Conservation (phyloP, 75 land plant genomes). For the Pinus albicaulis region DNA sequence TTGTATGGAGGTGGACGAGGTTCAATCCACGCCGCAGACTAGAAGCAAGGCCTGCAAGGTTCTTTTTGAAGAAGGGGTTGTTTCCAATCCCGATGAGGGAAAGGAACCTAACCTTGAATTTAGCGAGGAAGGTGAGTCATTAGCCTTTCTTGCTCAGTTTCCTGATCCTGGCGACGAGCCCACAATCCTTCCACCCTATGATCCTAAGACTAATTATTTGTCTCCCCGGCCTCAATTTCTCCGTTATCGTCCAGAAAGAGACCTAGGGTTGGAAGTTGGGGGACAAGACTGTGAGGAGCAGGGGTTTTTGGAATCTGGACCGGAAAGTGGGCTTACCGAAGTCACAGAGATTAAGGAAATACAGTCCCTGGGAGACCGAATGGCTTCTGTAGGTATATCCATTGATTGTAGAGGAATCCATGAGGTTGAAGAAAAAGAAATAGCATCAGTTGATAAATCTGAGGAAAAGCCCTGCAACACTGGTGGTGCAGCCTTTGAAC, state of each 20-base stretch:
- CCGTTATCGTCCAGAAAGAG: constrained; percentile 42
- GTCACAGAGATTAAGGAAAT: constrained; percentile 7
- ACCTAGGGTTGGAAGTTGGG: constrained; percentile 16
- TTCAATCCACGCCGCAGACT: not conserved
- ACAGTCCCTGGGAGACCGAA: not conserved
- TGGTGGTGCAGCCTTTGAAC: not conserved
- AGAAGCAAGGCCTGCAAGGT: not conserved
- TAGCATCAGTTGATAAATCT: no score
- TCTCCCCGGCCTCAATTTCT: constrained; percentile 65
- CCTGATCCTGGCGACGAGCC: constrained; percentile 7
- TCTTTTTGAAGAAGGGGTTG: not conserved
- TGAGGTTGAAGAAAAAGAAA: not conserved
- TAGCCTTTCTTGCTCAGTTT: constrained; percentile 1
- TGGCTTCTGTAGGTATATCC: not conserved
- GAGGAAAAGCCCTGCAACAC: not conserved
- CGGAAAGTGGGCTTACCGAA: not conserved
- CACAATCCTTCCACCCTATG: constrained; percentile 45
- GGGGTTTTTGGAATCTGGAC: constrained; percentile 12
- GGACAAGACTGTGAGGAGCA: constrained; percentile 6
- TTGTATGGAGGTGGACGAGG: not conserved
- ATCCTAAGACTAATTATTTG: constrained; percentile 51
- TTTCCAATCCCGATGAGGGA: not conserved
- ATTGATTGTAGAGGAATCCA: not conserved
- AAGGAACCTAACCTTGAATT: no score
- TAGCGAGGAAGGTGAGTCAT: not conserved